phyloP scores from a whole-genome alignment of 2,329 filamentous ascomycete genomes.

The Fusarium sambucinum region DNA sequence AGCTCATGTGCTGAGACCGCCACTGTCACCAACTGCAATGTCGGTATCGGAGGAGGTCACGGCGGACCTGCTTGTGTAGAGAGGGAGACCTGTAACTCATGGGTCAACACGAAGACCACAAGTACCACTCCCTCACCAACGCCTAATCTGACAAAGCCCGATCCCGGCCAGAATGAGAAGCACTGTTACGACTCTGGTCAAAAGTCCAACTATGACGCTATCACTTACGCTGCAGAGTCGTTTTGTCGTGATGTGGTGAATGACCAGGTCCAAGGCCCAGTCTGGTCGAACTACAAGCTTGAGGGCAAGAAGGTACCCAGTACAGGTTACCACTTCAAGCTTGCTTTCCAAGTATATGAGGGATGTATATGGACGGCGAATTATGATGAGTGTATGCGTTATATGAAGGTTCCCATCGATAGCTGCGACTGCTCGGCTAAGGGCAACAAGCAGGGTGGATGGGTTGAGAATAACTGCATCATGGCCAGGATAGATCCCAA shows the following conservation, averaged over 20 bases:
- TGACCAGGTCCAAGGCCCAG: constrained; percentile 1
- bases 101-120: constrained; percentile 14
- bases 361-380: constrained; percentile 37
- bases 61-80: not conserved
- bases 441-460: constrained; percentile 35
- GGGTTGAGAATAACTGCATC: constrained; percentile 33
- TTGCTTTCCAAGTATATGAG: constrained; percentile 15
- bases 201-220: constrained; percentile 10
- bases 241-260: constrained; percentile 24
- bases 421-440: constrained; percentile 41
- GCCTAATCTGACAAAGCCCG: not conserved
- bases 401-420: constrained; percentile 45
- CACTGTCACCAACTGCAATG: not conserved
- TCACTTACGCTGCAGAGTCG: constrained; percentile 20
- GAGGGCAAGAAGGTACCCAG: constrained; percentile 20
- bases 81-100: not conserved
- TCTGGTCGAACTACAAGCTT: constrained; percentile 13
- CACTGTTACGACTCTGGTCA: constrained; percentile 28
- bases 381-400: constrained; percentile 41
- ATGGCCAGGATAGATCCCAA: not conserved
- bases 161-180: constrained; percentile 15
- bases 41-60: not conserved
- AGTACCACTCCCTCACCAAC: not conserved
- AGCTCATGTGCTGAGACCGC: constrained; percentile 9
- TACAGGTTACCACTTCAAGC: constrained; percentile 28